A percentile compares a stretch with the other conserved stretches of the same genome.
These are phyloP conservation scores for Dryadomyces sulphureus DNA, from an alignment of 2,329 filamentous ascomycete genomes.

Conservation along the genomic window DNA sequence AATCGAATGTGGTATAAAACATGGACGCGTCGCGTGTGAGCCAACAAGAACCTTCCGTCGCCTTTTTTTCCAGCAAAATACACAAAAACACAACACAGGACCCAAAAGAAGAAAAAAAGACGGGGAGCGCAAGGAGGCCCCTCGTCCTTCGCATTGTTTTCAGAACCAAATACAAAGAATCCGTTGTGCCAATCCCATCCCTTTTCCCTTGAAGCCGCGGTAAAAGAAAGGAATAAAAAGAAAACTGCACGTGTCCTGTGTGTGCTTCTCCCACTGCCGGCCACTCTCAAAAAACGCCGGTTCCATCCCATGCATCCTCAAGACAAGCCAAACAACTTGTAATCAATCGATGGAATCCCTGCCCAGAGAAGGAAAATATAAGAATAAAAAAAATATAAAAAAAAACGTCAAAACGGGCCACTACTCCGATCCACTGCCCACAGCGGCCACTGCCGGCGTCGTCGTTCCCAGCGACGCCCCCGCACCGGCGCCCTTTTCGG, in stretches of 20 bases:
- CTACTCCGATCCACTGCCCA: not conserved
- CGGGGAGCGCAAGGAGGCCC: not conserved
- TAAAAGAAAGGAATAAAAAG: too few species aligned
- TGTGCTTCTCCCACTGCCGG: not conserved
- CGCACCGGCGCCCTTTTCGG: slow-evolving; percentile 4
- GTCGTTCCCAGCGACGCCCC: not conserved
- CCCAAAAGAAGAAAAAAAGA: not conserved
- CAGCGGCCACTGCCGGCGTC: not conserved
- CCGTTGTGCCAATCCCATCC: not conserved
- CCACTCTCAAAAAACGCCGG: not conserved
- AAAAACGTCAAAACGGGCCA: not conserved
- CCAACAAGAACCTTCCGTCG: not conserved
- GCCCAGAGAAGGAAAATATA: not conserved
- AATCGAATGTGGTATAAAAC: slow-evolving; percentile 3
- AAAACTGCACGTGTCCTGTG: not conserved
- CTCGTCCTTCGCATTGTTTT: not conserved
- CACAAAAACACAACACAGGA: not conserved
- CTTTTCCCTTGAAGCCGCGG: not conserved
- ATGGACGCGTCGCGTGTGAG: not conserved
- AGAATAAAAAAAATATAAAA: not conserved
- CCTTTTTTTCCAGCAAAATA: not conserved
- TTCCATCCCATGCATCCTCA: not conserved
- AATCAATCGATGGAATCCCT: not conserved
- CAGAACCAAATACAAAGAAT: slow-evolving; percentile 1
- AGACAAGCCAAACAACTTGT: not conserved